A percentile compares a stretch with the other conserved stretches of the same genome.
These are phyloP conservation scores for Zasmidium angulare DNA, from an alignment of 2,329 filamentous ascomycete genomes.

Conservation along the genomic window DNA sequence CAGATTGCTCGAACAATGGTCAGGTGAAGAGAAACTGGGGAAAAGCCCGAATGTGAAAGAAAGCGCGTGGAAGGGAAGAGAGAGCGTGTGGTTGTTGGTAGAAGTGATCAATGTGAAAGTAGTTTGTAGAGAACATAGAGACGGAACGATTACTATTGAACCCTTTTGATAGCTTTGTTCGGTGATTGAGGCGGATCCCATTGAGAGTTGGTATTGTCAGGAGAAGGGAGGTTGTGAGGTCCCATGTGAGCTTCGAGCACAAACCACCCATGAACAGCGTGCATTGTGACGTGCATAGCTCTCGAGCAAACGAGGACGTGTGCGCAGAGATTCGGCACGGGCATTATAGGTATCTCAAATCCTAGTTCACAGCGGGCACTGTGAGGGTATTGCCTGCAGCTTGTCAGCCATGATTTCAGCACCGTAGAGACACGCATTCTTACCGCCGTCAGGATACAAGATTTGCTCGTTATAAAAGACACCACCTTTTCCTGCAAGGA, in stretches of 20 bases:
- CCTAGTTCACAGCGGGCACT: conserved; percentile 4
- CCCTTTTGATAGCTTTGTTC: background rate
- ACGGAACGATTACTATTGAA: background rate
- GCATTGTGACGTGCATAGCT: background rate
- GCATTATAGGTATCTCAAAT: too few species aligned
- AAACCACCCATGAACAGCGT: background rate
- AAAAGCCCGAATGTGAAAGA: background rate
- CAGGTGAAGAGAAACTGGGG: background rate
- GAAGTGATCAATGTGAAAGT: background rate
- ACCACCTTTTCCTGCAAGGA: conserved; percentile 52
- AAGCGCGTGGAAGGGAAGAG: background rate
- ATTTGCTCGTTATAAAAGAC: conserved; percentile 56
- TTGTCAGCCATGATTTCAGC: conserved; percentile 4
- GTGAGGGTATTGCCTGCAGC: conserved; percentile 16
- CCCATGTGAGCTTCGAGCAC: background rate
- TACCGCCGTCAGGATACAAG: conserved; percentile 48
- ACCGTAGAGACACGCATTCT: background rate
- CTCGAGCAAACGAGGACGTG: background rate
- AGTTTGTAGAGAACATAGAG: background rate
- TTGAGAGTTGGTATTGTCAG: background rate
- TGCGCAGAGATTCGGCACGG: too few species aligned
- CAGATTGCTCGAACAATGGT: background rate
- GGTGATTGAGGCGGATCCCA: background rate
- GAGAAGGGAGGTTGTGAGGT: background rate
- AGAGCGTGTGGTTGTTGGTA: background rate